phyloP scores from a whole-genome alignment of 1,139 yeast species.

The Suhomyces wounanorum region DNA sequence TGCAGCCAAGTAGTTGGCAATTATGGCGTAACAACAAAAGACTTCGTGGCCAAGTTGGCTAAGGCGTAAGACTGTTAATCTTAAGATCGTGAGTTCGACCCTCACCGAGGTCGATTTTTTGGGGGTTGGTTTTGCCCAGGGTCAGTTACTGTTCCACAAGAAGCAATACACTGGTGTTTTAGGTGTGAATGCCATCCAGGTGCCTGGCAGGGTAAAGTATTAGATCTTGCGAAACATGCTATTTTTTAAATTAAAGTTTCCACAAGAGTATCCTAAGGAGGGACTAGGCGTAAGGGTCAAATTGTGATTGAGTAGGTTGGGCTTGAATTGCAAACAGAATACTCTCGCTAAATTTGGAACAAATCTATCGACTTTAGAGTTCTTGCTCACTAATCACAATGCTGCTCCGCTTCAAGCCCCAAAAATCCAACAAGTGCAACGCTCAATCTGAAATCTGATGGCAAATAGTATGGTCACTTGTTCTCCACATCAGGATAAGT shows the following conservation, averaged over 20 bases:
- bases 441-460: not conserved
- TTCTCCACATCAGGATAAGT: not conserved
- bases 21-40: constrained; percentile 15
- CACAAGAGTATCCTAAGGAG: not conserved
- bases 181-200: not conserved
- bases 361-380: too few relatives aligned
- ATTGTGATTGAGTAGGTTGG: too few relatives aligned
- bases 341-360: too few relatives aligned
- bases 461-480: not conserved
- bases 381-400: too few relatives aligned
- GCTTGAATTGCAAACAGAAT: too few relatives aligned
- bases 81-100: constrained; percentile 49
- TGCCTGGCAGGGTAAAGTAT: not conserved
- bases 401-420: too few relatives aligned
- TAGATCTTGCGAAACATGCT: not conserved
- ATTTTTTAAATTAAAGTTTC: not conserved
- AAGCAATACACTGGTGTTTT: not conserved
- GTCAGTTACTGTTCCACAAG: not conserved
- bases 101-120: constrained; percentile 43
- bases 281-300: too few relatives aligned
- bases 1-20: not conserved
- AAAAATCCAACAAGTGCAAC: not conserved
- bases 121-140: not conserved
- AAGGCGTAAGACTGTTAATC: constrained; percentile 60
- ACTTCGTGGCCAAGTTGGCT: constrained; percentile 60